Conservation (phyloP, 306 rosid genomes). For the Cajanus cajan region DNA sequence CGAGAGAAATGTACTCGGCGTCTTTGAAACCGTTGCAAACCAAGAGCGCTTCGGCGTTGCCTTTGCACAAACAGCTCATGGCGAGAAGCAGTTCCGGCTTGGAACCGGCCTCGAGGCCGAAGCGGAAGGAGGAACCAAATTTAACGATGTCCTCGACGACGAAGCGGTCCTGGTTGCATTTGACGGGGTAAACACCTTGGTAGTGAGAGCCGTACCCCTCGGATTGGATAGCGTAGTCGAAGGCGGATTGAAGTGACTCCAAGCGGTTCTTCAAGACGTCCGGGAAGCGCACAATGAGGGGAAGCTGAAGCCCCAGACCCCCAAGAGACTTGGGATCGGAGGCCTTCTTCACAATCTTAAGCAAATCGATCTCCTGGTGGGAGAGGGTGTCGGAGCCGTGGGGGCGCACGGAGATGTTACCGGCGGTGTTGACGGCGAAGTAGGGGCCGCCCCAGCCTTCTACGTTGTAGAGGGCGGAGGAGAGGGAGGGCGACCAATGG, state of each 20-base stretch:
- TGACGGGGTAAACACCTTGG: constrained; percentile 93
- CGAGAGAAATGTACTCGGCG: constrained; percentile 65
- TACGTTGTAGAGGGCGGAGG: constrained; percentile 61
- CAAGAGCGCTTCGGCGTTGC: constrained; percentile 59
- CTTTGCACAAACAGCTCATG: constrained; percentile 88
- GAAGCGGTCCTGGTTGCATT: constrained; percentile 88
- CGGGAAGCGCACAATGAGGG: constrained; percentile 74
- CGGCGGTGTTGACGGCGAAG: constrained; percentile 65
- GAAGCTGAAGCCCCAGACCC: constrained; percentile 78
- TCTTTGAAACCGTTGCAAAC: constrained; percentile 86
- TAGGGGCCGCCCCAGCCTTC: constrained; percentile 83
- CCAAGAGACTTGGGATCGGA: constrained; percentile 65
- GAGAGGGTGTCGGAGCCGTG: constrained; percentile 58
- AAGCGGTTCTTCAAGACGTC: constrained; percentile 75
- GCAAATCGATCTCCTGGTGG: constrained; percentile 87
- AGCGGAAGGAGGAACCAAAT: constrained; percentile 67
- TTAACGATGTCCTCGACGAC: constrained; percentile 82
- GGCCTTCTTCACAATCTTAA: constrained; percentile 72
- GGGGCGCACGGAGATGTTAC: constrained; percentile 67
- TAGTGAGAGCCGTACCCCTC: constrained; percentile 69
- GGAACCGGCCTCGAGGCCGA: constrained; percentile 91
- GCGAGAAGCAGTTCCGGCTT: constrained; percentile 88
- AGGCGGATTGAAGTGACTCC: constrained; percentile 72
- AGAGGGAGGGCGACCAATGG: constrained; percentile 68
- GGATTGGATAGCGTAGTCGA: constrained; percentile 61